phyloP scores from a whole-genome alignment of 129 eudicot species.

The Mikania micrantha region DNA sequence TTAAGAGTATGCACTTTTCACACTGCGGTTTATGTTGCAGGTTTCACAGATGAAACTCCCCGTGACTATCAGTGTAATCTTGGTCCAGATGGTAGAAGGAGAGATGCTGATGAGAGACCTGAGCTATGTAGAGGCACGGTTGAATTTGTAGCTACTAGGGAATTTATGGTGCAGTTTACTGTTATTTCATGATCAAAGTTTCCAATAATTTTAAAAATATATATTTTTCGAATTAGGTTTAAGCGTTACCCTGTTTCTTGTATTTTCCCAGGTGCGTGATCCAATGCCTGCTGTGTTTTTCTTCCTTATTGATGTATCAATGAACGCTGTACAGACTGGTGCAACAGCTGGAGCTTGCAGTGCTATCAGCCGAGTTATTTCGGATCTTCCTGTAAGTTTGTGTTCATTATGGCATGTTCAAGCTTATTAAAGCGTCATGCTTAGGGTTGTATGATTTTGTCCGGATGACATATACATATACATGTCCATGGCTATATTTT shows the following conservation, averaged over 20 bases:
- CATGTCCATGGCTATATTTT: background rate
- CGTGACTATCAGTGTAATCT: conserved; percentile 95
- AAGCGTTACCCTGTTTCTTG: background rate
- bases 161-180: conserved; percentile 60
- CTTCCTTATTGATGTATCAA: conserved; percentile 95
- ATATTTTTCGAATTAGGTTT: background rate
- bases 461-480: background rate
- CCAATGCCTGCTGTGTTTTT: conserved; percentile 98
- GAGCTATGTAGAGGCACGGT: conserved; percentile 97
- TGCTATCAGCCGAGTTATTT: conserved; percentile 83
- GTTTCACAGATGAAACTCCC: conserved; percentile 96
- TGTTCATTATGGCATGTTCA: background rate
- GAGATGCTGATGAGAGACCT: conserved; percentile 99
- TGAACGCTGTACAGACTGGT: conserved; percentile 95
- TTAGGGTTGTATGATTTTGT: background rate
- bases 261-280: conserved; percentile 76
- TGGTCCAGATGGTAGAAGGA: conserved; percentile 98
- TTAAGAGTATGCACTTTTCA: conserved; percentile 6
- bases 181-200: background rate
- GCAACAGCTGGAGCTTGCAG: conserved; percentile 99
- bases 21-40: conserved; percentile 33
- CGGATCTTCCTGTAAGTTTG: conserved; percentile 93
- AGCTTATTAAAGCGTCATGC: background rate
- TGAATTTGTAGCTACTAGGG: conserved; percentile 92
- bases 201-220: background rate